Base-by-base conservation (phyloP, 2,329 filamentous ascomycete species). In the Pseudonectria foliicola region DNA sequence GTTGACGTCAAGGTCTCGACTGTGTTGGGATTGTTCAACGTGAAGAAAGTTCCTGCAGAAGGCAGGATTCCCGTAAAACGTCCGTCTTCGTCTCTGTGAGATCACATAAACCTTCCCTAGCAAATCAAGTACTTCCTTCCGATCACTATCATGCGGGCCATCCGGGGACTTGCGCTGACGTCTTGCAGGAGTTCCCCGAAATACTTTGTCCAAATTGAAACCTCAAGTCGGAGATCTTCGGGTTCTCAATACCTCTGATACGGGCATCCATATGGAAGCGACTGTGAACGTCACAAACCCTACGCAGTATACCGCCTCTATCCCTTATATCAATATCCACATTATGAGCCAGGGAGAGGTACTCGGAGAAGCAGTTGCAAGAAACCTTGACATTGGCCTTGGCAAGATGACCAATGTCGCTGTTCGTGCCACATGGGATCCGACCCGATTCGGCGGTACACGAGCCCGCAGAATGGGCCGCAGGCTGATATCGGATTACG, bases 31-130 rank as follows among this genome's bases (percentile, higher is more conserved):
- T 70, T 81, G 48, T 75, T 96, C 53, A 73, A 82, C 35, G 68
- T 96, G 52, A 86, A 85, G 60, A 79, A 82, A 47, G 82, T 98
- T 52, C 90, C 90, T 31, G 87, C 78, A 59, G 73, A 88, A 67
- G 89, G 92, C 50, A 76, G 81, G 54, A 80, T 98, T 55, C 85
- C 85, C 63, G 77, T 96, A 68, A 93, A 94, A 76, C 85, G 88
- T 95, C 82, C 79, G 89, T 86, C 70, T 63, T 71, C 70, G 63
- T 73, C 50, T 44, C 46, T 48, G 45, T 46, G 48, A 52, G 43
- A 45, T 42, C 31, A 43, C 48, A 44, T 42, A 44, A 39, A 39
- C 34, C 32, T 34, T 35, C 23, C 28, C 38, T 25, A 44, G 43
- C 42, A 49, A 38, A 37, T 39, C 39, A 56, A 52, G 54, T 57